Evolutionary conservation across 2,329 filamentous ascomycete genomes (phyloP).

Genomic region (Coniochaeta prunicola): DNA sequence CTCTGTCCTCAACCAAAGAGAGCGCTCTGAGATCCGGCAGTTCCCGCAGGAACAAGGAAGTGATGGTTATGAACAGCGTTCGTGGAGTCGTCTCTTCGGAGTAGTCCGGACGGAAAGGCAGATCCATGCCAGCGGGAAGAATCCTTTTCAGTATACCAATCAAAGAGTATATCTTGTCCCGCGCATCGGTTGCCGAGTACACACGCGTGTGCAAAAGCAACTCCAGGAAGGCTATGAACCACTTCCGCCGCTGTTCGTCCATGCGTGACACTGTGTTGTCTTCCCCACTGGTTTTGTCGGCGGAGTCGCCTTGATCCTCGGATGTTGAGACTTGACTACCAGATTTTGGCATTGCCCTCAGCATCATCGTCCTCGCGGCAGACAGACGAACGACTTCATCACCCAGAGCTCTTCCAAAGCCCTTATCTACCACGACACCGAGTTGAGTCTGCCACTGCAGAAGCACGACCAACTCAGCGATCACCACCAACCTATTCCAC

Average conservation of each 20-base stretch:
- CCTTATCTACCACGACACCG: neutral
- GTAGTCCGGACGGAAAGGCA: neutral
- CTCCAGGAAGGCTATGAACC: neutral
- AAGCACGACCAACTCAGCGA: neutral
- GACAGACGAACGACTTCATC: neutral
- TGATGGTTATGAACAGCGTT: neutral
- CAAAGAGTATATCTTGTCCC: slow-evolving; percentile 3
- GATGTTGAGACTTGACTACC: neutral
- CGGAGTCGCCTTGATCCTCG: neutral
- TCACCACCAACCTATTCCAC: neutral
- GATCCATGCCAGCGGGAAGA: neutral
- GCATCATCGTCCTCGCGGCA: neutral
- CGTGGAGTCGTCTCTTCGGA: neutral
- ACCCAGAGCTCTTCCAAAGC: slow-evolving; percentile 2
- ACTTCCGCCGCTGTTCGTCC: neutral
- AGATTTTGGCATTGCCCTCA: neutral
- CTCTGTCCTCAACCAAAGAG: neutral
- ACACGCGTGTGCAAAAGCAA: neutral
- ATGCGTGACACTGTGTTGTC: neutral
- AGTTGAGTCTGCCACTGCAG: neutral
- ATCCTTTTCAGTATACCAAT: neutral
- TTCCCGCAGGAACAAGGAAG: neutral
- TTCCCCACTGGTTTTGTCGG: neutral
- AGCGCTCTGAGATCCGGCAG: neutral
- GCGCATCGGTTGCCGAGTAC: slow-evolving; percentile 1